Conservation (phyloP, 208 protist species). For the Acanthamoeba triangularis region DNA sequence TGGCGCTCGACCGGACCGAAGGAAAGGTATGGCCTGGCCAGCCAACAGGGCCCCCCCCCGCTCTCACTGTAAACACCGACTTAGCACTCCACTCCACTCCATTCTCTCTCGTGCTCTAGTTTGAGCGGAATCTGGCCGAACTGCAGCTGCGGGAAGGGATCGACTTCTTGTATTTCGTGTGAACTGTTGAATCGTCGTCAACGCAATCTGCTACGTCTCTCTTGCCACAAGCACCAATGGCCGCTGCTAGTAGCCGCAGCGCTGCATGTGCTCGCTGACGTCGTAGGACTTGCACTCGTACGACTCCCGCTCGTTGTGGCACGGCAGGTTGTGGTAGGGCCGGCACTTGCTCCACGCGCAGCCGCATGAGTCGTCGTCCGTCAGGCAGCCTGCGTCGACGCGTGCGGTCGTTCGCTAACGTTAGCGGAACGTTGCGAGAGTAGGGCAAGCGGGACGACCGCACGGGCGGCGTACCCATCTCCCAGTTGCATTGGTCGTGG, state of each 20-base stretch:
- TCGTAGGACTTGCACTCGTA: constrained; percentile 17
- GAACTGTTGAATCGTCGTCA: background rate
- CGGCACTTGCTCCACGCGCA: constrained; percentile 37
- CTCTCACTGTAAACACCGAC: background rate
- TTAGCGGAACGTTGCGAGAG: background rate
- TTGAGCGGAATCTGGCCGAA: constrained; percentile 38
- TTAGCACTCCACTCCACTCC: too few relatives aligned
- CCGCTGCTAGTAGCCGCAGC: background rate
- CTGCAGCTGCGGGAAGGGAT: background rate
- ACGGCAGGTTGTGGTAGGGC: constrained; percentile 19
- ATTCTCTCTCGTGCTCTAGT: too few relatives aligned
- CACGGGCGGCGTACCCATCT: background rate
- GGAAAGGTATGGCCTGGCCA: too few relatives aligned
- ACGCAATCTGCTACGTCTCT: background rate
- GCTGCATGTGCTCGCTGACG: background rate
- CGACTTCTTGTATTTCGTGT: constrained; percentile 48
- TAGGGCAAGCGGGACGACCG: too few relatives aligned
- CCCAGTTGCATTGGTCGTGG: constrained; percentile 35
- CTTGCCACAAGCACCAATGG: background rate
- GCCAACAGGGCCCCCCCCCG: too few relatives aligned
- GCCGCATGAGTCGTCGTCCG: background rate
- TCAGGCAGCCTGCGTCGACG: background rate
- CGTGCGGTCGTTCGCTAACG: background rate
- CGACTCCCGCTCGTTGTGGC: constrained; percentile 1
- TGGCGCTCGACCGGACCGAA: constrained; percentile 21